Evolutionary conservation across 805 yeast species (phyloP).

Genomic region (Middelhovenomyces tepae): DNA sequence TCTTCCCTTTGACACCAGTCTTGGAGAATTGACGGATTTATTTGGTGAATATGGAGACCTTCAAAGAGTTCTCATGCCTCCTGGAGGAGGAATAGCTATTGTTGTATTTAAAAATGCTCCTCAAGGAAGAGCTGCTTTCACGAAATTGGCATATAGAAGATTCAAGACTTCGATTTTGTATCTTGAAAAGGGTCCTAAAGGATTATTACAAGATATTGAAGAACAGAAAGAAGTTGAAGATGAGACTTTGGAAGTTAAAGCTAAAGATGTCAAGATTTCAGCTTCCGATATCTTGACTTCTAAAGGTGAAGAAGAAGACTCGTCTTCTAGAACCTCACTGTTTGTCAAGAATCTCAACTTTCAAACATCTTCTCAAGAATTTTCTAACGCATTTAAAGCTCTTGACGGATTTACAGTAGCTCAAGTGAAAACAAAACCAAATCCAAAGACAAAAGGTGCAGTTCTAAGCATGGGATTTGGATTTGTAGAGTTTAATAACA

Average conservation of each 20-base stretch:
- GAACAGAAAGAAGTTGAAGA: slow-evolving; percentile 32
- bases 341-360: slow-evolving; percentile 91
- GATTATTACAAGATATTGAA: slow-evolving; percentile 46
- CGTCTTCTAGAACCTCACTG: slow-evolving; percentile 77
- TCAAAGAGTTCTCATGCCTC: slow-evolving; percentile 81
- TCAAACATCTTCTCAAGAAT: slow-evolving; percentile 52
- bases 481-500: slow-evolving; percentile 79
- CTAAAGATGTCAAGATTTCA: slow-evolving; percentile 32
- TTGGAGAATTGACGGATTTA: slow-evolving; percentile 71
- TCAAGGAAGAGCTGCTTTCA: slow-evolving; percentile 81
- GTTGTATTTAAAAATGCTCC: slow-evolving; percentile 79
- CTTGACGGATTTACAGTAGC: slow-evolving; percentile 77
- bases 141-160: slow-evolving; percentile 78
- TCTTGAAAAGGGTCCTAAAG: slow-evolving; percentile 89
- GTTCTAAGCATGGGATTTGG: slow-evolving; percentile 96
- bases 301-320: slow-evolving; percentile 34
- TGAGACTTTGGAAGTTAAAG: slow-evolving; percentile 6
- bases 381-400: slow-evolving; percentile 55
- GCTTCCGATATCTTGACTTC: slow-evolving; percentile 36
- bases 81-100: slow-evolving; percentile 92
- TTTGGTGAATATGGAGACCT: slow-evolving; percentile 75
- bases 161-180: slow-evolving; percentile 81
- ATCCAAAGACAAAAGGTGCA: slow-evolving; percentile 59
- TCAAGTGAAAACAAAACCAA: slow-evolving; percentile 79
- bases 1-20: slow-evolving; percentile 79